Conservation (phyloP, 441 rosid genomes). For the Croton setiger region DNA sequence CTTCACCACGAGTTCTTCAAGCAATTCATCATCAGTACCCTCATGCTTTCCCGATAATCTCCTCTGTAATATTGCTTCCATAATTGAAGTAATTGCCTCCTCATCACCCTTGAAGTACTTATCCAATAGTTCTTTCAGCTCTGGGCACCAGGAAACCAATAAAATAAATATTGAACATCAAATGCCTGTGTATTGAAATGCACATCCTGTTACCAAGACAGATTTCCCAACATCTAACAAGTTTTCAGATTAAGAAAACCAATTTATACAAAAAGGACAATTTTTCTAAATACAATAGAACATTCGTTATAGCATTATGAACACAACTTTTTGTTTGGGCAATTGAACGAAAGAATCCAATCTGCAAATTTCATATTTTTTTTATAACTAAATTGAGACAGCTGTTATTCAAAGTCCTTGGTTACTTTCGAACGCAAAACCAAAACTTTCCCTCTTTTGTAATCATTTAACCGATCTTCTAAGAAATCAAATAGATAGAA, state of each 20-base stretch:
- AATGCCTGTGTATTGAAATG: not conserved
- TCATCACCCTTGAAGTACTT: slow-evolving; percentile 74
- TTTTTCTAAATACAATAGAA: not conserved
- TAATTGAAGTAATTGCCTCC: slow-evolving; percentile 53
- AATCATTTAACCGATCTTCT: not conserved
- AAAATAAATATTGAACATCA: not conserved
- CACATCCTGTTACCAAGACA: not conserved
- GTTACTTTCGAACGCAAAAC: not conserved
- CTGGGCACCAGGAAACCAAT: slow-evolving; percentile 36
- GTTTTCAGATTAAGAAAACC: not conserved
- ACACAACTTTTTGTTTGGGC: not conserved
- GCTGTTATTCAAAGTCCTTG: not conserved
- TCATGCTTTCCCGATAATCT: slow-evolving; percentile 50
- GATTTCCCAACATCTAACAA: not conserved
- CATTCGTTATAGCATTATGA: not conserved
- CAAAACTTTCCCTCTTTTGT: not conserved
- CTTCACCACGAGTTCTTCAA: slow-evolving; percentile 37
- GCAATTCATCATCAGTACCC: slow-evolving; percentile 68
- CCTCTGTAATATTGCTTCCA: slow-evolving; percentile 59
- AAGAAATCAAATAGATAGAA: slow-evolving; percentile 2
- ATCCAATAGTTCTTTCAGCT: slow-evolving; percentile 51
- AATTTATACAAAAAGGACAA: not conserved
- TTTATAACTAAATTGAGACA: not conserved
- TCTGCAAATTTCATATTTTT: not conserved
- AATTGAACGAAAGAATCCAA: not conserved